Base-by-base conservation (phyloP, 2,329 filamentous ascomycete species). In the Hypocreales sp. region DNA sequence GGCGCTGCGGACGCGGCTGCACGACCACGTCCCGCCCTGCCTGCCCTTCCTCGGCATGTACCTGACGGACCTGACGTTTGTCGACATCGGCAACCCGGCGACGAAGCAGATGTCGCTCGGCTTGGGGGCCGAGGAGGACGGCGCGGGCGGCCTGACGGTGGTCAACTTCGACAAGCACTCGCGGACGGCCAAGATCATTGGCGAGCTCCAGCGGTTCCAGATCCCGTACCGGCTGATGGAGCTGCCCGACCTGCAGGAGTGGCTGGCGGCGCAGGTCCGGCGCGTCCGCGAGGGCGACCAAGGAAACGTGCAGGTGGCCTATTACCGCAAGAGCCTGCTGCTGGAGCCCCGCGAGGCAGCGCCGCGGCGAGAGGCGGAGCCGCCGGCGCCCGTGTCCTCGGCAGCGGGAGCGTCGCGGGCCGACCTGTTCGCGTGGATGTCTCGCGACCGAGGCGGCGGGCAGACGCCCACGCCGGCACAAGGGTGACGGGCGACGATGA, bases 161-260 rank as follows among this genome's bases (percentile, higher is more conserved):
- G 83, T 98, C 63, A 98, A 98, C 55, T 95, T 94, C 43, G 87
- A 95, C 61, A 95, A 95, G 57, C 84, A 95, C 49, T 79, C 75
- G 42, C 82, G 84, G 40, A 95, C 86, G 3, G 86, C 87, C 24
- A 90, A 86, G 54, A 92, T 95, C 46, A 92, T 98, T 42, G 81
- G 82, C 36, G 87, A 95, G 42, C 68, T 98, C 7, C 90, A 98
- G 50, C 77, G 86, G 12, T 95, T 95, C 59, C 90, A 98, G 53
- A 81, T 93, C 13, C 83, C 86, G 0, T 95, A 95, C 50, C 71
- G 78, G 6, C 67, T 98, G 12, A 67, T 68, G 2, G 79, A 90
- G 45, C 62, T 95, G 4, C 72, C 80, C 1, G 87, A 95, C 41
- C 67, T 98, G 48, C 87, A 95, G 48, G 77, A 87, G 15, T 98